Conservation (phyloP, 805 yeast species). For the Hemisphaericaspora nanyangensis region DNA sequence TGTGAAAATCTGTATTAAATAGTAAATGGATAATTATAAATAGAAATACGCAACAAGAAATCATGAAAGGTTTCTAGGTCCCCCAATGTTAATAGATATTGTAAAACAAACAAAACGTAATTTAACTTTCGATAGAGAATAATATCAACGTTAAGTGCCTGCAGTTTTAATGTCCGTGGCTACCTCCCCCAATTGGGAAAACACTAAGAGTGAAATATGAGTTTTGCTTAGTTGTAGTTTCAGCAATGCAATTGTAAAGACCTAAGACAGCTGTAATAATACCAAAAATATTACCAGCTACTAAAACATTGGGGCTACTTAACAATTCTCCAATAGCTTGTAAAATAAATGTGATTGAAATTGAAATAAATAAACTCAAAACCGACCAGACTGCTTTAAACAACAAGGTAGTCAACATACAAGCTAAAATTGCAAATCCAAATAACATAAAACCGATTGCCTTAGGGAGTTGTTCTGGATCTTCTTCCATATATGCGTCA, state of each 20-base stretch:
- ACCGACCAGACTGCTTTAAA: slow-evolving; percentile 48
- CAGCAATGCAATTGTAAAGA: slow-evolving; percentile 61
- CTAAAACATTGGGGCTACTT: slow-evolving; percentile 34
- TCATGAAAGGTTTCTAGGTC: background rate
- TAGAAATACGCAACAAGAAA: background rate
- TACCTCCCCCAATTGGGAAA: slow-evolving; percentile 18
- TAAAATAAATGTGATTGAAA: slow-evolving; percentile 53
- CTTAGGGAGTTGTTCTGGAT: slow-evolving; percentile 39
- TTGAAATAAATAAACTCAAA: slow-evolving; percentile 47
- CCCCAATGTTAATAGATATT: background rate
- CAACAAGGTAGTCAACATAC: slow-evolving; percentile 53
- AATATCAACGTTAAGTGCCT: no score
- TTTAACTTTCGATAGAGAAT: no score
- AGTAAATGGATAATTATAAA: background rate
- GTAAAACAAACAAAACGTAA: no score
- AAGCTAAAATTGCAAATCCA: slow-evolving; percentile 65
- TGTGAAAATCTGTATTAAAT: background rate
- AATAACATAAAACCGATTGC: slow-evolving; percentile 55
- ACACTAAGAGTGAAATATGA: slow-evolving; percentile 46
- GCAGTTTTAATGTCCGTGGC: background rate
- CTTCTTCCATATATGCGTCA: slow-evolving; percentile 39
- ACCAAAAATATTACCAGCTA: slow-evolving; percentile 64
- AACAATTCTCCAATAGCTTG: slow-evolving; percentile 43
- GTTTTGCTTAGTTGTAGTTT: slow-evolving; percentile 54
- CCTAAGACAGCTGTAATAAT: slow-evolving; percentile 52